phyloP scores from a whole-genome alignment of 805 yeast species.

The Scheffersomyces coipomensis region DNA sequence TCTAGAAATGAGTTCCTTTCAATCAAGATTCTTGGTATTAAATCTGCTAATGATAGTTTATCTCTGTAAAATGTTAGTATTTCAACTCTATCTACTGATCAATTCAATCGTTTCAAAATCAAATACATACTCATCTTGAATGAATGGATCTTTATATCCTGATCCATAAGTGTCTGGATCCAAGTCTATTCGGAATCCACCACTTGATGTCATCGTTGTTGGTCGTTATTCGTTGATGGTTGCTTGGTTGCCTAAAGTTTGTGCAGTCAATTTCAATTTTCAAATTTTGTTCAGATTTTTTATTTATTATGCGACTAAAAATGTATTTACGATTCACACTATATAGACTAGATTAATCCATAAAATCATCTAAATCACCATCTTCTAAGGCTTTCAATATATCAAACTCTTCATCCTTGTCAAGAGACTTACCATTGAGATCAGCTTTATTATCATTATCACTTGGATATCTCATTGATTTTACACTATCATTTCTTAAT shows the following conservation, averaged over 20 bases:
- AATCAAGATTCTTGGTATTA: slow-evolving; percentile 57
- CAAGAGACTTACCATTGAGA: slow-evolving; percentile 23
- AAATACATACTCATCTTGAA: slow-evolving; percentile 37
- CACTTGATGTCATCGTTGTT: neutral
- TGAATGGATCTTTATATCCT: slow-evolving; percentile 33
- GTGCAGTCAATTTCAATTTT: no score
- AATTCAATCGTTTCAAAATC: no score
- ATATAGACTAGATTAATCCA: no score
- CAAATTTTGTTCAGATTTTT: no score
- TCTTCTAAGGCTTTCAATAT: slow-evolving; percentile 51
- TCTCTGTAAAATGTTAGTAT: slow-evolving; percentile 24
- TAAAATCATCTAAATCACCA: slow-evolving; percentile 52
- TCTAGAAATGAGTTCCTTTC: slow-evolving; percentile 61
- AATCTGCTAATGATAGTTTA: slow-evolving; percentile 47
- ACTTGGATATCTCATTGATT: slow-evolving; percentile 89
- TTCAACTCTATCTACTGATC: no score
- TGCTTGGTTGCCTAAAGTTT: no score
- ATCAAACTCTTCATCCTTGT: slow-evolving; percentile 41
- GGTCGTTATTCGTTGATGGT: no score
- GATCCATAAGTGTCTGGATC: slow-evolving; percentile 18
- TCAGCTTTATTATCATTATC: slow-evolving; percentile 33
- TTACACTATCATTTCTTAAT: slow-evolving; percentile 87
- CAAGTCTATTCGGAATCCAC: slow-evolving; percentile 1
- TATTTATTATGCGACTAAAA: no score
- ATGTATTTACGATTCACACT: no score